Percentiles rank a stretch among this genome's conserved stretches.
phyloP scores from a whole-genome alignment of 2,329 filamentous ascomycete genomes.

The Colletotrichum chlorophyti region DNA sequence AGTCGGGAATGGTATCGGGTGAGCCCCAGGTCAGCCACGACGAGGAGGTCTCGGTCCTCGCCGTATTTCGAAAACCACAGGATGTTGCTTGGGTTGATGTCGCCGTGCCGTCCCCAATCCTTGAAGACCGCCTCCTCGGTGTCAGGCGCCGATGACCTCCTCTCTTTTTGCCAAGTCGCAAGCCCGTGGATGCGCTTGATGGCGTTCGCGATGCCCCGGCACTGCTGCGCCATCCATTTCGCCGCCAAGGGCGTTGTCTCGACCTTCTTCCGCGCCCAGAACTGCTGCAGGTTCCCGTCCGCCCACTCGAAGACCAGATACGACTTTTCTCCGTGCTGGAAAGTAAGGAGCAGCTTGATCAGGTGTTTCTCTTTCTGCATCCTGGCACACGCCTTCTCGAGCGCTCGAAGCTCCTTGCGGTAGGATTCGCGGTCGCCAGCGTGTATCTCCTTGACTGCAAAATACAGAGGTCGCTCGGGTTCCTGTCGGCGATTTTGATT shows the following conservation, averaged over 20 bases:
- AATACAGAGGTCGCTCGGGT: not conserved
- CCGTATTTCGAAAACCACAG: conserved; percentile 11
- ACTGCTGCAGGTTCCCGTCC: conserved; percentile 26
- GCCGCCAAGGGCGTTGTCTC: not conserved
- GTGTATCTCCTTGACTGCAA: conserved; percentile 19
- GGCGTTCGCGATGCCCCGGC: conserved; percentile 6
- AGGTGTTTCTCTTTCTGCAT: conserved; percentile 15
- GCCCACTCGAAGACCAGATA: conserved; percentile 31
- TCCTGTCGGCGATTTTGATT: not conserved
- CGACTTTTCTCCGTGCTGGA: conserved; percentile 2
- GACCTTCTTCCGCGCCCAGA: not conserved
- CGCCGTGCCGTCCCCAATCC: conserved; percentile 16
- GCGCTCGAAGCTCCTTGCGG: conserved; percentile 2
- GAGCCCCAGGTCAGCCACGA: conserved; percentile 10
- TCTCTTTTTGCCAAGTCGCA: not conserved
- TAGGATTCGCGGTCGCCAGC: not conserved
- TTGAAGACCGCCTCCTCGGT: not conserved
- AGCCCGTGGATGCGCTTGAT: conserved; percentile 14
- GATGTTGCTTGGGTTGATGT: conserved; percentile 20
- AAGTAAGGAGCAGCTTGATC: conserved; percentile 25
- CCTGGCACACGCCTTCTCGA: not conserved
- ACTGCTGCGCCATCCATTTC: conserved; percentile 12
- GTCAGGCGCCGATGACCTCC: not conserved
- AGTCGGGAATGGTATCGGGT: conserved; percentile 7
- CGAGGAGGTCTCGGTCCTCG: not conserved